phyloP scores from a whole-genome alignment of 1,284 basidiomycete genomes.

The Ceratobasidium theobromae region DNA sequence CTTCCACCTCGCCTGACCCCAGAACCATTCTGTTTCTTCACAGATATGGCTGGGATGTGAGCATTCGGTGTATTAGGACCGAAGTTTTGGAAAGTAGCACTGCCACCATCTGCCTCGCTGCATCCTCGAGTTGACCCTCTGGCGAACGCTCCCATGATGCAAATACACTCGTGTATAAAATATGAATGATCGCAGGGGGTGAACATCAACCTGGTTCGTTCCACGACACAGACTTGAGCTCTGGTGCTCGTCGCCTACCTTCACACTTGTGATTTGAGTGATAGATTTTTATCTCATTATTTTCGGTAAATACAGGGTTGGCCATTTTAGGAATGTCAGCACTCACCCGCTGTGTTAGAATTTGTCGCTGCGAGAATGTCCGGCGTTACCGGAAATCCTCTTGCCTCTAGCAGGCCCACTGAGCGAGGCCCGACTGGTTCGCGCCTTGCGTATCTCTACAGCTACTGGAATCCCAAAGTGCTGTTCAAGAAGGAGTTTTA shows the following conservation, averaged over 20 bases:
- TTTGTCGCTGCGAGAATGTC: too few relatives aligned
- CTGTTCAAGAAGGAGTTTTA: slow-evolving; percentile 6
- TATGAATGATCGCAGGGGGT: neutral
- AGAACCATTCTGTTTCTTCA: neutral
- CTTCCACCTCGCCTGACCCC: neutral
- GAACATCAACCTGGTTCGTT: slow-evolving; percentile 14
- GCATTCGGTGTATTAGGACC: neutral
- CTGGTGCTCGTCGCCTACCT: neutral
- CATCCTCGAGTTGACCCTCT: neutral
- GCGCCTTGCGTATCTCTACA: neutral
- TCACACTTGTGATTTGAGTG: too few relatives aligned
- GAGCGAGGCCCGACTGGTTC: slow-evolving; percentile 4
- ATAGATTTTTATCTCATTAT: too few relatives aligned
- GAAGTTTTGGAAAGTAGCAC: neutral
- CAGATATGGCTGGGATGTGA: neutral
- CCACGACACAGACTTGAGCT: slow-evolving; percentile 14
- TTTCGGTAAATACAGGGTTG: neutral
- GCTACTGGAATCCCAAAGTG: slow-evolving; percentile 21
- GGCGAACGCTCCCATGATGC: slow-evolving; percentile 10
- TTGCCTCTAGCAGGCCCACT: neutral
- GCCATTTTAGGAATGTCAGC: neutral
- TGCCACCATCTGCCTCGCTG: slow-evolving; percentile 19
- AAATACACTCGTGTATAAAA: neutral
- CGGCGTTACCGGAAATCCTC: neutral
- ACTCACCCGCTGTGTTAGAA: too few relatives aligned